A percentile compares a stretch with the other conserved stretches of the same genome.
Conservation (phyloP, 202 grass and related monocot species). For the Dendrocalamus latiflorus region DNA sequence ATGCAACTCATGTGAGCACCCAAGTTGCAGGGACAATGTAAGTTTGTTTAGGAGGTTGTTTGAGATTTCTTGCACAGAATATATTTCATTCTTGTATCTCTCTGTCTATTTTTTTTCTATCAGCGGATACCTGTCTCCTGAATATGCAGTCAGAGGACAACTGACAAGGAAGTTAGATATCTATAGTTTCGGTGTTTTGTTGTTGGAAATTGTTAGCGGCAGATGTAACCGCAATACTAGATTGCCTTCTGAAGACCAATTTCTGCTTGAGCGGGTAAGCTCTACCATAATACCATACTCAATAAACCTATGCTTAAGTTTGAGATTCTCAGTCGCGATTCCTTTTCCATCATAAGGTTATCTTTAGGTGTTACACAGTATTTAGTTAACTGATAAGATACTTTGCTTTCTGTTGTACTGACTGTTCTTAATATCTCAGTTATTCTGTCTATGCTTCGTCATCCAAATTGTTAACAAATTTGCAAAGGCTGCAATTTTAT, state of each 20-base stretch:
- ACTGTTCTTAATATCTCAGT: not conserved
- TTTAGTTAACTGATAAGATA: not conserved
- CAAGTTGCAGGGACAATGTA: conserved; percentile 84
- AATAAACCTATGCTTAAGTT: not conserved
- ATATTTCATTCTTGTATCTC: not conserved
- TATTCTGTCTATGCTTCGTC: not conserved
- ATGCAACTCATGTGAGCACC: conserved; percentile 91
- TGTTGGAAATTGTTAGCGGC: conserved; percentile 83
- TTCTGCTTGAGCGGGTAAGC: conserved; percentile 83
- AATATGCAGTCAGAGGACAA: conserved; percentile 85
- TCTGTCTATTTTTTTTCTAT: too few relatives aligned
- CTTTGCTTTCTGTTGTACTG: not conserved
- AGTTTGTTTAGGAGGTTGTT: conserved; percentile 13
- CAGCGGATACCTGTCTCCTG: conserved; percentile 83
- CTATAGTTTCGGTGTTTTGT: conserved; percentile 87
- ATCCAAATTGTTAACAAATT: not conserved
- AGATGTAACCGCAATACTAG: conserved; percentile 73
- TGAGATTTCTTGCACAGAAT: not conserved
- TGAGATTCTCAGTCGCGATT: not conserved
- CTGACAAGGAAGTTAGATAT: conserved; percentile 86
- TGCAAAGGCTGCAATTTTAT: not conserved
- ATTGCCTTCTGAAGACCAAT: conserved; percentile 69
- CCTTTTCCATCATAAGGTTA: not conserved
- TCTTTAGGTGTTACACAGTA: conserved; percentile 12
- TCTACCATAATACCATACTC: not conserved